Evolutionary conservation across 1,284 basidiomycete species (phyloP).

Genomic region (Coniferiporia sulphurascens): DNA sequence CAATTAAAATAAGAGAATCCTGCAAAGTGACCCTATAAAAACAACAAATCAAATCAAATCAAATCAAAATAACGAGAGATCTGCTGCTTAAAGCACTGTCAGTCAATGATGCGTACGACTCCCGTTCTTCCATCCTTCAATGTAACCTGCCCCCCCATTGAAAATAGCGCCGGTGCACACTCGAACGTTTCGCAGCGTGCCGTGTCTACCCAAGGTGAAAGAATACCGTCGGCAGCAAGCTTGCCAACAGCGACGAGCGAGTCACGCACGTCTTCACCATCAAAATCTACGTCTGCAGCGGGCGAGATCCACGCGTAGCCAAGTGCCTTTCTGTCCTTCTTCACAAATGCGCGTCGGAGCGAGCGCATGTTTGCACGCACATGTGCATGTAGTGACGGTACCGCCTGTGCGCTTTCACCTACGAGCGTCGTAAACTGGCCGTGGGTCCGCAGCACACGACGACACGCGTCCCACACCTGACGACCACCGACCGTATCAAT

Average conservation of each 20-base stretch:
- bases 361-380: slow-evolving; percentile 66
- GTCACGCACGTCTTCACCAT: slow-evolving; percentile 28
- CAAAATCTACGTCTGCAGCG: slow-evolving; percentile 25
- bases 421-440: slow-evolving; percentile 73
- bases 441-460: slow-evolving; percentile 45
- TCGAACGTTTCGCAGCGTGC: slow-evolving; percentile 14
- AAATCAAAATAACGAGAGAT: background rate
- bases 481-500: slow-evolving; percentile 79
- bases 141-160: background rate
- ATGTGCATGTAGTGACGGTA: slow-evolving; percentile 66
- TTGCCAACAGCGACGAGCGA: slow-evolving; percentile 23
- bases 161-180: slow-evolving; percentile 12
- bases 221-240: slow-evolving; percentile 14
- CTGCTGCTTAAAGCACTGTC: background rate
- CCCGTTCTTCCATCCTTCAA: slow-evolving; percentile 12
- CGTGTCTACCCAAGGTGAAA: slow-evolving; percentile 1
- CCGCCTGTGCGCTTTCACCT: slow-evolving; percentile 54
- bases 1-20: background rate
- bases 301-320: slow-evolving; percentile 28
- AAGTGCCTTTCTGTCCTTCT: slow-evolving; percentile 21
- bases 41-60: background rate
- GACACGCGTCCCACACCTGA: slow-evolving; percentile 68
- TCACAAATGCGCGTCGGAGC: slow-evolving; percentile 33
- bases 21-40: background rate
- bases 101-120: slow-evolving; percentile 15